These are phyloP conservation scores for Candida anglica DNA, from an alignment of 805 yeast species.

Conservation along the genomic window DNA sequence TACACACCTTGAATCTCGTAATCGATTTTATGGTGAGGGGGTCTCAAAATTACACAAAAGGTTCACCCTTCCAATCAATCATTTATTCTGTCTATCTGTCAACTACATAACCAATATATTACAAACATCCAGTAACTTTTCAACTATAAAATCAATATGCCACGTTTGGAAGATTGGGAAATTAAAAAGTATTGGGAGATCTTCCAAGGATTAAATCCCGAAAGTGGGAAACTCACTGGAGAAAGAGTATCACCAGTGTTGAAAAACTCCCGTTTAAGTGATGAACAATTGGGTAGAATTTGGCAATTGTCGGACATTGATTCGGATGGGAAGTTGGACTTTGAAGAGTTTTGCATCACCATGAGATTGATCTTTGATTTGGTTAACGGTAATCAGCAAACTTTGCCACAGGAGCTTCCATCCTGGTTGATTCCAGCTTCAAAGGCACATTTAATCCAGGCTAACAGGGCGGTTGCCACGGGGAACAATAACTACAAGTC, in stretches of 20 bases:
- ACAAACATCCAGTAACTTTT: no score
- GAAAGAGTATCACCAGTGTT: constrained; percentile 82
- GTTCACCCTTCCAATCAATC: no score
- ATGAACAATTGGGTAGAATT: constrained; percentile 70
- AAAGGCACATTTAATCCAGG: constrained; percentile 80
- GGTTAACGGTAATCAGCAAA: constrained; percentile 60
- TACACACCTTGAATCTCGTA: no score
- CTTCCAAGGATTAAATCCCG: constrained; percentile 85
- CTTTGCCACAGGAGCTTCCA: constrained; percentile 73
- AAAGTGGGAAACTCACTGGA: constrained; percentile 72
- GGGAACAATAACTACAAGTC: constrained; percentile 13
- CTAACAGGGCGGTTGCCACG: constrained; percentile 62
- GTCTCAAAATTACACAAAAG: constrained; percentile 1
- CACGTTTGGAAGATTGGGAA: constrained; percentile 89
- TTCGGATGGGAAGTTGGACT: constrained; percentile 85
- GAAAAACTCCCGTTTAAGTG: constrained; percentile 81
- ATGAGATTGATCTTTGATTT: constrained; percentile 92
- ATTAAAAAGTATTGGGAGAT: constrained; percentile 98
- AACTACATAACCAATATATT: not conserved
- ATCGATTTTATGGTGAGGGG: not conserved
- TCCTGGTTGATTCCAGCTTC: constrained; percentile 90
- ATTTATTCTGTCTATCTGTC: not conserved
- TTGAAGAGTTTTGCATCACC: constrained; percentile 96
- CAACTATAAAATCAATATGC: constrained; percentile 28
- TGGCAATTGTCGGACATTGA: constrained; percentile 96